Percentiles rank a stretch among this genome's conserved stretches.
These are phyloP conservation scores for Phytopythium montanum DNA, from an alignment of 352 stramenopile genomes.

Conservation along the genomic window DNA sequence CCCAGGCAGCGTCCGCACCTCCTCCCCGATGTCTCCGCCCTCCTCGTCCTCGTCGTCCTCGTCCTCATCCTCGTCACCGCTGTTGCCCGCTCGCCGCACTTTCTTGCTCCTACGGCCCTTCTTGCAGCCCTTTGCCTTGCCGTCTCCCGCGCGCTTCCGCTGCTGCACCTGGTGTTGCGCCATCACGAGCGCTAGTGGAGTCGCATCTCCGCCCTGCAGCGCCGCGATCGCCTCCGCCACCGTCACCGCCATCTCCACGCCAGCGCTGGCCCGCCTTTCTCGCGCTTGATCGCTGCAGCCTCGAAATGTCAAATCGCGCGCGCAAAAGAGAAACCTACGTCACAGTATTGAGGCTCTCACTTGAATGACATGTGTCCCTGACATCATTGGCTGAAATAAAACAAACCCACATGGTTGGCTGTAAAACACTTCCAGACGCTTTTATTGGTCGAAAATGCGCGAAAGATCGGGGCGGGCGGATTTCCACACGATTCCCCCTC, in stretches of 20 bases:
- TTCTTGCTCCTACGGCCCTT: slow-evolving; percentile 3
- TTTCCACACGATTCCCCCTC: slow-evolving; percentile 49
- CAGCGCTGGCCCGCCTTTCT: slow-evolving; percentile 1
- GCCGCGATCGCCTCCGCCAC: slow-evolving; percentile 38
- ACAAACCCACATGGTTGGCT: neutral
- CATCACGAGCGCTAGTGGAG: slow-evolving; percentile 28
- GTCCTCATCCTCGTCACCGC: slow-evolving; percentile 10
- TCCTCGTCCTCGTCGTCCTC: slow-evolving; percentile 6
- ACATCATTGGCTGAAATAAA: slow-evolving; percentile 6
- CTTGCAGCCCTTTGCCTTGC: slow-evolving; percentile 23
- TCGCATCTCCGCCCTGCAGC: slow-evolving; percentile 32
- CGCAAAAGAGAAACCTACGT: neutral
- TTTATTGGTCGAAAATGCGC: slow-evolving; percentile 13
- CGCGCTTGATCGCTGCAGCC: too few relatives aligned
- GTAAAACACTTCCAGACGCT: neutral
- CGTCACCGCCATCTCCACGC: slow-evolving; percentile 9
- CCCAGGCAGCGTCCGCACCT: slow-evolving; percentile 47
- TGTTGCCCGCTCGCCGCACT: neutral
- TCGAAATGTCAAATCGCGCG: slow-evolving; percentile 17
- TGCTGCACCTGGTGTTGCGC: slow-evolving; percentile 27
- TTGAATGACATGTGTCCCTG: neutral
- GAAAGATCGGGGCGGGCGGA: slow-evolving; percentile 23
- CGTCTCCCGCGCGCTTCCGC: slow-evolving; percentile 11
- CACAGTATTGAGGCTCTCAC: neutral
- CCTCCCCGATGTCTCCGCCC: slow-evolving; percentile 32